Base-by-base conservation (phyloP, 2,329 filamentous ascomycete species). In the Cercospora zeina region DNA sequence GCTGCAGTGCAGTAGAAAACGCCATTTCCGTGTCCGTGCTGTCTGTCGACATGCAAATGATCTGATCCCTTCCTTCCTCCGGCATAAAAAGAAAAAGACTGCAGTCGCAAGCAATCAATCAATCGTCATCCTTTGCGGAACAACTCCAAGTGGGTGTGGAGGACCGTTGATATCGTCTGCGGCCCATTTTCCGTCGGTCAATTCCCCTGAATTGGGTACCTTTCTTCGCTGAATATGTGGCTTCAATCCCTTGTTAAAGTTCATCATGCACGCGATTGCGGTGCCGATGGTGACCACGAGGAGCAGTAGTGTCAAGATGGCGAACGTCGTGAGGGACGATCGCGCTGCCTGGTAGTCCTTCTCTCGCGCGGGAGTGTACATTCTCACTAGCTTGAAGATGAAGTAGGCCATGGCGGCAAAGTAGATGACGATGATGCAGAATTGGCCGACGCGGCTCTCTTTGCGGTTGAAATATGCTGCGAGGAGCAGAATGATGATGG, bases 321-420 rank as follows among this genome's bases (percentile, higher is more conserved):
- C 93, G 73, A 99, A 99, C 63, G 92, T 91, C 4, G 93, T 97
- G 72, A 99, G 82, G 14, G 90, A 93, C 72, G 89, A 89, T 65
- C 89, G 86, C 37, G 95, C 93, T 4, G 93, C 88, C 56, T 82
- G 75, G 79, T 97, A 99, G 67, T 86, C 82, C 21, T 58, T 39
- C 42, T n/a, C 56, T 57, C 36, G 62, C 19, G 56, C 74, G 75
- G 69, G 86, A 84, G 10, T 85, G 77, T 96, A 99, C 86, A 99
- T 99, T 74, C 95, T 90, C 63, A 95, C 89, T 59, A 99, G 86
- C 83, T 99, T 99, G 85, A 97, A 99, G 74, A 96, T 85, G 81
- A 99, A 99, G 80, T 97, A 99, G 61, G 88, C 91, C 67, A 97
- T 84, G 39, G 88, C 93, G 65, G 89, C 91, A 67, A 96, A 87